Conservation (phyloP, 495 filamentous ascomycete species). For the Aspergillus olivimuriae region DNA sequence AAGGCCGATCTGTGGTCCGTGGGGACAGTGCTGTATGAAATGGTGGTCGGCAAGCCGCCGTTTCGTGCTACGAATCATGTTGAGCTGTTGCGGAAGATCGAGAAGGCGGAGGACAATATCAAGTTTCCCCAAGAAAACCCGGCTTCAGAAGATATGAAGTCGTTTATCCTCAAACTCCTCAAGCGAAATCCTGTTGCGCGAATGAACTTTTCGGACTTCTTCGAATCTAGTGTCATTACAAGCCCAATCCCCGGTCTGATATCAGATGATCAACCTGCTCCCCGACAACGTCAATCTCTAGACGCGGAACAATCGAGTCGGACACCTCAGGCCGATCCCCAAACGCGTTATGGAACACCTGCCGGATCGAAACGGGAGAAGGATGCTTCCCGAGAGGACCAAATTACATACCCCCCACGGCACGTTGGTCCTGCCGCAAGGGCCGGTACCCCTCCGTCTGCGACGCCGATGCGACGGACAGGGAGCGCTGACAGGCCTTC, state of each 20-base stretch:
- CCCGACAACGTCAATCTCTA: slow-evolving; percentile 15
- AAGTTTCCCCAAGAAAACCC: slow-evolving; percentile 68
- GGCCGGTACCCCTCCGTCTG: slow-evolving; percentile 32
- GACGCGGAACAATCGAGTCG: slow-evolving; percentile 9
- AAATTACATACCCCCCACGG: slow-evolving; percentile 17
- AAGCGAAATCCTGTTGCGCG: slow-evolving; percentile 81
- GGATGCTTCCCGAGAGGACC: slow-evolving; percentile 25
- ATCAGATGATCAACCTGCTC: slow-evolving; percentile 58
- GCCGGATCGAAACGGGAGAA: slow-evolving; percentile 11
- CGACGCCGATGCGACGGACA: slow-evolving; percentile 30
- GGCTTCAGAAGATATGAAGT: slow-evolving; percentile 72
- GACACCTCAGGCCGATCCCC: slow-evolving; percentile 22
- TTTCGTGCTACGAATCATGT: slow-evolving; percentile 93
- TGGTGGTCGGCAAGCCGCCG: slow-evolving; percentile 84
- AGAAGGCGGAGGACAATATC: slow-evolving; percentile 76
- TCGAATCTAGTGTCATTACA: slow-evolving; percentile 64
- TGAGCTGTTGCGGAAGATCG: slow-evolving; percentile 85
- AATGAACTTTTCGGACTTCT: slow-evolving; percentile 77
- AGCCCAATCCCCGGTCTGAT: slow-evolving; percentile 78
- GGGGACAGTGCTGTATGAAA: slow-evolving; percentile 90
- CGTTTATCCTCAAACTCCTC: slow-evolving; percentile 70
- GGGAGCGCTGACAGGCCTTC: slow-evolving; percentile 34
- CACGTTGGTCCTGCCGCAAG: slow-evolving; percentile 19
- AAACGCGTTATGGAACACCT: slow-evolving; percentile 12
- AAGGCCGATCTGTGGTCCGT: slow-evolving; percentile 97